Evolutionary conservation across 208 protist species (phyloP).

Genomic region (Leishmania martiniquensis): DNA sequence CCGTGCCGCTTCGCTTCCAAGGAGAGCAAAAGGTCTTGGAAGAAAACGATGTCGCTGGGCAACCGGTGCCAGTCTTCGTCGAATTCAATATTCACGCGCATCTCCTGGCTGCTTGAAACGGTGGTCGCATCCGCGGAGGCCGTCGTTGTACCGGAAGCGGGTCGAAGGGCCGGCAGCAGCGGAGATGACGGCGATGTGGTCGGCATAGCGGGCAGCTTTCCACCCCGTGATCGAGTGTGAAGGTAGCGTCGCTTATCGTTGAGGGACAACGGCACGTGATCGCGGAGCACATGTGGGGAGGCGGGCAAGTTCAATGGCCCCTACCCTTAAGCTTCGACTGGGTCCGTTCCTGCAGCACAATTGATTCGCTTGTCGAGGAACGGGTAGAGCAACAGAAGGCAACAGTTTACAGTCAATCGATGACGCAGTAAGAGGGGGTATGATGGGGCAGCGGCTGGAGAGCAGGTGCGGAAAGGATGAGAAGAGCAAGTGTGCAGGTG

Average conservation of each 20-base stretch:
- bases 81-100: neutral
- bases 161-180: constrained; percentile 5
- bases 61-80: constrained; percentile 36
- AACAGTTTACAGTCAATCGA: neutral
- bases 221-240: neutral
- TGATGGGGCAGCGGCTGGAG: neutral
- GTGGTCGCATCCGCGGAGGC: neutral
- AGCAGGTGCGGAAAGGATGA: neutral
- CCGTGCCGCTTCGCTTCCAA: constrained; percentile 16
- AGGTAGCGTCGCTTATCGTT: neutral
- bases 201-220: neutral
- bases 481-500: neutral
- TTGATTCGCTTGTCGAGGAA: neutral
- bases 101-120: neutral
- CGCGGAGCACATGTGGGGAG: neutral
- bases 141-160: constrained; percentile 1
- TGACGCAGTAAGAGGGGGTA: neutral
- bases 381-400: neutral
- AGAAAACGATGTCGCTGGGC: constrained; percentile 25
- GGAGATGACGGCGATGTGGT: neutral
- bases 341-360: neutral
- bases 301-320: too few relatives aligned
- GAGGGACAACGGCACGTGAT: neutral
- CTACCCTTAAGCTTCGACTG: neutral
- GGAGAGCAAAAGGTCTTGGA: constrained; percentile 19